phyloP scores from a whole-genome alignment of 495 filamentous ascomycete species.

The Haplographium delicatum region DNA sequence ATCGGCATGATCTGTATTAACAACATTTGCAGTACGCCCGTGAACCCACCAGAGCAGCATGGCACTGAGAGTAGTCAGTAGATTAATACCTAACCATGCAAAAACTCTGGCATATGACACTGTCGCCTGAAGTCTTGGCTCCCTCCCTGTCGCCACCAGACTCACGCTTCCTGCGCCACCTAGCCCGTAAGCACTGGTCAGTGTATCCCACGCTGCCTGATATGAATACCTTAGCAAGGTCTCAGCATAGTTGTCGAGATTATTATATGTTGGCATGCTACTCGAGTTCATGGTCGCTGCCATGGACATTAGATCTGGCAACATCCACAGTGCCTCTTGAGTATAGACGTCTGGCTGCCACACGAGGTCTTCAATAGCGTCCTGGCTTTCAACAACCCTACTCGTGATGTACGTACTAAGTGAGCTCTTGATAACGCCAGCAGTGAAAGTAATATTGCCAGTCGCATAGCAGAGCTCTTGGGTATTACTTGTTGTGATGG shows the following conservation, averaged over 20 bases:
- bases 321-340: not conserved
- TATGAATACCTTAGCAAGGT: not conserved
- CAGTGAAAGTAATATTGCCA: constrained; percentile 15
- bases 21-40: too few species aligned
- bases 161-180: not conserved
- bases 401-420: constrained; percentile 17
- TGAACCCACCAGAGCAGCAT: too few species aligned
- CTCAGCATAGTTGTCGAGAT: not conserved
- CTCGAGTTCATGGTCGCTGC: not conserved
- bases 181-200: too few species aligned
- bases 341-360: not conserved
- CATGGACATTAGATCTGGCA: not conserved
- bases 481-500: too few species aligned
- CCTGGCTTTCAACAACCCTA: constrained; percentile 19
- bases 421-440: constrained; percentile 13
- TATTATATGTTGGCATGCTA: not conserved
- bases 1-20: too few species aligned
- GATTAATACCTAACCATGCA: not conserved
- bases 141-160: not conserved
- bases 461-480: constrained; percentile 11
- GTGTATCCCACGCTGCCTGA: not conserved
- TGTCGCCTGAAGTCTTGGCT: not conserved
- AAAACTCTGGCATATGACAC: not conserved
- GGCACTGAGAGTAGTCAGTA: not conserved
- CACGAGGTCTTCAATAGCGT: not conserved